These are phyloP conservation scores for Boletus barrowsii DNA, from an alignment of 768 basidiomycete genomes.

Conservation along the genomic window DNA sequence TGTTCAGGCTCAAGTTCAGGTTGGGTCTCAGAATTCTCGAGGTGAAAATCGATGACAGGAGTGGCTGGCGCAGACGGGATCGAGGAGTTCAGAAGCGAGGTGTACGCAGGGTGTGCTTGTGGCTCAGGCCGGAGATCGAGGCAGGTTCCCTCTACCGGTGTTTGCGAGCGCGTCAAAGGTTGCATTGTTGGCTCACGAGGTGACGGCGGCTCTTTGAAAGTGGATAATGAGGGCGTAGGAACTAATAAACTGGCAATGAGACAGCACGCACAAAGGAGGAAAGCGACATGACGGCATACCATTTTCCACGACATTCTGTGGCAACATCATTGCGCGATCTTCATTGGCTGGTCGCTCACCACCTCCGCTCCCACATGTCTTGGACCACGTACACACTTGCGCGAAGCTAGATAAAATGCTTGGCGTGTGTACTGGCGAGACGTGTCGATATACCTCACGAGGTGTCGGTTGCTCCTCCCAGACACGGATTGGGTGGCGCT, in stretches of 20 bases:
- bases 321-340: not conserved
- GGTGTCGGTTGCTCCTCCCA: conserved; percentile 21
- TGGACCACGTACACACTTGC: not conserved
- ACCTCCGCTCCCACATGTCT: not conserved
- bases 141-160: not conserved
- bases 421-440: conserved; percentile 9
- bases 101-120: not conserved
- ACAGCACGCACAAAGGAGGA: not conserved
- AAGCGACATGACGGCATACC: conserved; percentile 4
- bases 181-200: not conserved
- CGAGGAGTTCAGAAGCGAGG: not conserved
- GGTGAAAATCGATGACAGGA: conserved; percentile 6
- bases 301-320: conserved; percentile 2
- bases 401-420: not conserved
- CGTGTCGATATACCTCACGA: conserved; percentile 11
- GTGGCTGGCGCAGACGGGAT: not conserved
- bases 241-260: conserved; percentile 11
- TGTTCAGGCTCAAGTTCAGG: not conserved
- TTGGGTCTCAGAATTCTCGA: conserved; percentile 1
- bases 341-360: not conserved
- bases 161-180: not conserved
- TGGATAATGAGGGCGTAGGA: not conserved
- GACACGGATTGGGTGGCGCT: conserved; percentile 26
- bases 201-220: not conserved
- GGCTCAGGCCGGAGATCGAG: not conserved